A percentile compares a stretch with the other conserved stretches of the same genome.
Evolutionary conservation across 345 rosid genomes (phyloP).

Genomic region (Barbarea vulgaris): DNA sequence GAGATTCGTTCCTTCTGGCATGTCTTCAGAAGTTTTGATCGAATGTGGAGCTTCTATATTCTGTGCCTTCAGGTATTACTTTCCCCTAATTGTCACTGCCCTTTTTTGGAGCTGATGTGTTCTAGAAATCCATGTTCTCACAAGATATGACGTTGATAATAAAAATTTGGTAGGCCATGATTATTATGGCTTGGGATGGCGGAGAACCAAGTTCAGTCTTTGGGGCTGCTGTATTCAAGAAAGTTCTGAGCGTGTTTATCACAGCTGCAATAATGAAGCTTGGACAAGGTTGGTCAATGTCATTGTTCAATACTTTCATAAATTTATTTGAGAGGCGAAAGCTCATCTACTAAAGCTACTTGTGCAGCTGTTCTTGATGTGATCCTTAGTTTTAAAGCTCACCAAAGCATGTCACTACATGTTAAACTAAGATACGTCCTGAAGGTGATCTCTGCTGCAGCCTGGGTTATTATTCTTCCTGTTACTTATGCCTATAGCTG

Average conservation of each 20-base stretch:
- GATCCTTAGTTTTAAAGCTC: conserved; percentile 91
- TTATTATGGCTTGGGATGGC: conserved; percentile 94
- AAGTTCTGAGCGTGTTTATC: conserved; percentile 85
- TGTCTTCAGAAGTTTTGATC: conserved; percentile 97
- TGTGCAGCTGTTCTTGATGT: conserved; percentile 92
- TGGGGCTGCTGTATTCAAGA: conserved; percentile 64
- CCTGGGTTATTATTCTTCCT: conserved; percentile 90
- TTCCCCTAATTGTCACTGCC: not conserved
- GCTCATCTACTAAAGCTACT: conserved; percentile 10
- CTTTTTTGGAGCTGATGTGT: not conserved
- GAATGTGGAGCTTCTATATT: conserved; percentile 98
- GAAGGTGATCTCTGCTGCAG: conserved; percentile 91
- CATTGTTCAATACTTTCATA: conserved; percentile 15
- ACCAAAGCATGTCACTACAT: conserved; percentile 79
- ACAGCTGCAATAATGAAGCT: conserved; percentile 97
- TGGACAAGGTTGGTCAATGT: conserved; percentile 78
- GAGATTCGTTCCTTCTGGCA: conserved; percentile 99
- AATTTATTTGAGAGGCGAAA: not conserved
- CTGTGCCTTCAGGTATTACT: conserved; percentile 76
- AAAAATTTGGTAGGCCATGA: conserved; percentile 68
- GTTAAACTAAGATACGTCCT: conserved; percentile 94
- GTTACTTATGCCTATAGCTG: conserved; percentile 93
- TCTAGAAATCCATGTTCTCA: conserved; percentile 15
- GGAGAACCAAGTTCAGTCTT: conserved; percentile 64
- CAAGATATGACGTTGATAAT: conserved; percentile 36